phyloP scores from a whole-genome alignment of 371 early-diverging fungal genomes.

The Dichotomocladium elegans region DNA sequence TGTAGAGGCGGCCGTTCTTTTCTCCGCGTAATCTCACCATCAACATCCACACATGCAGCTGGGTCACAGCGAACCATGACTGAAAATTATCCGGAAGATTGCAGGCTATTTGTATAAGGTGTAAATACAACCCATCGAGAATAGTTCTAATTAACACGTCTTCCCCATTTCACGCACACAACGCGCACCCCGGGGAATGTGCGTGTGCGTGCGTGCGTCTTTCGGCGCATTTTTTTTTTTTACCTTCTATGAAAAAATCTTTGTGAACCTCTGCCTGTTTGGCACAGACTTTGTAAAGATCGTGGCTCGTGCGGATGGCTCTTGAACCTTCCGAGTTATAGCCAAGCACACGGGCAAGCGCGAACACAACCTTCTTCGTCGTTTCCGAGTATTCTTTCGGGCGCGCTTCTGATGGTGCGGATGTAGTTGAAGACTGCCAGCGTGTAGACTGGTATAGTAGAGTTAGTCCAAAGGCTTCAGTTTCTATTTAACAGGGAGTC shows the following conservation, averaged over 20 bases:
- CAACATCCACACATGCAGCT: slow-evolving; percentile 92
- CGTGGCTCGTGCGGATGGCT: slow-evolving; percentile 54
- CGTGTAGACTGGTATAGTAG: too few relatives aligned
- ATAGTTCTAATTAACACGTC: not conserved
- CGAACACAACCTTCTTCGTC: slow-evolving; percentile 43
- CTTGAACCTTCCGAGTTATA: slow-evolving; percentile 54
- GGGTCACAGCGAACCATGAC: slow-evolving; percentile 91
- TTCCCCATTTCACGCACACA: not conserved
- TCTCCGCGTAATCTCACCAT: slow-evolving; percentile 81
- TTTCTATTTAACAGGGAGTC: too few relatives aligned
- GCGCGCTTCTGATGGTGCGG: not conserved
- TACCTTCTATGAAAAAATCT: slow-evolving; percentile 56
- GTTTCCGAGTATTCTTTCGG: slow-evolving; percentile 28
- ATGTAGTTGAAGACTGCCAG: slow-evolving; percentile 1
- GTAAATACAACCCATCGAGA: not conserved
- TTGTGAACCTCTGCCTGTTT: slow-evolving; percentile 47
- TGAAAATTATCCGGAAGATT: slow-evolving; percentile 87
- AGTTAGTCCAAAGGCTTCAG: too few relatives aligned
- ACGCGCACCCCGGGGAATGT: too few relatives aligned
- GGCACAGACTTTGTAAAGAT: slow-evolving; percentile 50
- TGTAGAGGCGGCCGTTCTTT: slow-evolving; percentile 68
- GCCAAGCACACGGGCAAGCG: slow-evolving; percentile 50
- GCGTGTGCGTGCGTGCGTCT: too few relatives aligned
- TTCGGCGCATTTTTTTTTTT: too few relatives aligned
- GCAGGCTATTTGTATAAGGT: slow-evolving; percentile 42